These are phyloP conservation scores for Sphagnum contortum DNA, from an alignment of 225 moss, liverwort and hornwort genomes.

Conservation along the genomic window DNA sequence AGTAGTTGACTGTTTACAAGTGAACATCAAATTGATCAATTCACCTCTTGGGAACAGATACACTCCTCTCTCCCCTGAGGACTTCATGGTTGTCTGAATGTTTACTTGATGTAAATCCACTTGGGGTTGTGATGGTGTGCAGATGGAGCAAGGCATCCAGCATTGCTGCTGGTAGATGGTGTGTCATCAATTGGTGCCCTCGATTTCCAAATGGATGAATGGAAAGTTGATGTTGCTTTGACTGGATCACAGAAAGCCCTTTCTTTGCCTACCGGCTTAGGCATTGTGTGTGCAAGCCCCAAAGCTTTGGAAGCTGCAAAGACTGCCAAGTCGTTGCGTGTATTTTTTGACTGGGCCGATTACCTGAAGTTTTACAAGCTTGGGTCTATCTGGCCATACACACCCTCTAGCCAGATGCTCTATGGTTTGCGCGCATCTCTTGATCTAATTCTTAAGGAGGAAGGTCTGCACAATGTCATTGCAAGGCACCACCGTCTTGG, in stretches of 20 bases:
- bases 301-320: slow-evolving; percentile 36
- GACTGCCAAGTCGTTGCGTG: slow-evolving; percentile 24
- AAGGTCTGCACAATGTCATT: slow-evolving; percentile 40
- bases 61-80: too few relatives aligned
- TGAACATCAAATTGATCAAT: too few relatives aligned
- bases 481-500: slow-evolving; percentile 35
- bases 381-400: slow-evolving; percentile 40
- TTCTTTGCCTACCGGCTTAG: slow-evolving; percentile 37
- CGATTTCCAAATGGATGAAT: slow-evolving; percentile 47
- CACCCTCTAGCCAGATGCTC: slow-evolving; percentile 39
- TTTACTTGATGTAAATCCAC: background rate
- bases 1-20: too few relatives aligned
- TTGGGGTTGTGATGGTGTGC: background rate
- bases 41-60: too few relatives aligned
- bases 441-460: slow-evolving; percentile 37
- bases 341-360: slow-evolving; percentile 46
- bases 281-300: slow-evolving; percentile 36
- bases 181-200: slow-evolving; percentile 42
- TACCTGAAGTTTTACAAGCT: slow-evolving; percentile 20
- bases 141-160: slow-evolving; percentile 31
- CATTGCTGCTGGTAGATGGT: slow-evolving; percentile 39
- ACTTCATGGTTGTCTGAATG: too few relatives aligned
- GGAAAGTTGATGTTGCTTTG: slow-evolving; percentile 42
- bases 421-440: slow-evolving; percentile 38
- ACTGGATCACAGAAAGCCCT: slow-evolving; percentile 45